Evolutionary conservation across 768 basidiomycete genomes (phyloP).

Genomic region (Podaxis pistillaris): DNA sequence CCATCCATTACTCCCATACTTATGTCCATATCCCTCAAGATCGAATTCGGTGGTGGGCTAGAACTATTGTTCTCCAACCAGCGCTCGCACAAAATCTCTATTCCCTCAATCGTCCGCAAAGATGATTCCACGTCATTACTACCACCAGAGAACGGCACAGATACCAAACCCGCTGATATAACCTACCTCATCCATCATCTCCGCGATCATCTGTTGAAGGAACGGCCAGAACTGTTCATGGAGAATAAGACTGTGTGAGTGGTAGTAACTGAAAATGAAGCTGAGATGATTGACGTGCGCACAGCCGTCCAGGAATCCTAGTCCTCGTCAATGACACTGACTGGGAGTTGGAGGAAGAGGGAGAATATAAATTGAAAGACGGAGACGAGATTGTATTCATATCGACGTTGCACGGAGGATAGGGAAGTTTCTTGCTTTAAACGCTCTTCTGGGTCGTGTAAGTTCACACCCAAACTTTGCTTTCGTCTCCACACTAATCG

Average conservation of each 20-base stretch:
- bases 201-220: conserved; percentile 73
- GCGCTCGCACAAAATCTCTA: conserved; percentile 52
- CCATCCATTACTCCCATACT: too few species aligned
- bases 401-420: conserved; percentile 93
- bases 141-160: conserved; percentile 15
- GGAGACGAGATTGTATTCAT: conserved; percentile 95
- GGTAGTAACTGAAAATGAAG: neutral
- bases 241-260: conserved; percentile 86
- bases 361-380: conserved; percentile 73
- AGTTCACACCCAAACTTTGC: neutral
- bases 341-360: conserved; percentile 97
- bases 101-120: conserved; percentile 47
- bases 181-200: conserved; percentile 79
- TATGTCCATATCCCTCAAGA: conserved; percentile 40
- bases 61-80: conserved; percentile 80
- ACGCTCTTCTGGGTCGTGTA: neutral
- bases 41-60: conserved; percentile 84
- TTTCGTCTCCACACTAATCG: neutral
- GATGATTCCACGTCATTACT: conserved; percentile 30
- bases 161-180: conserved; percentile 55
- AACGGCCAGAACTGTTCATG: conserved; percentile 85
- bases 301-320: conserved; percentile 91
- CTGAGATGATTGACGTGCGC: neutral
- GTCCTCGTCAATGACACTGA: conserved; percentile 97
- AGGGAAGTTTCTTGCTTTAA: conserved; percentile 13